A percentile compares a stretch with the other conserved stretches of the same genome.
These are phyloP conservation scores for Diaporthe ampelina DNA, from an alignment of 2,329 filamentous ascomycete genomes.

Conservation along the genomic window DNA sequence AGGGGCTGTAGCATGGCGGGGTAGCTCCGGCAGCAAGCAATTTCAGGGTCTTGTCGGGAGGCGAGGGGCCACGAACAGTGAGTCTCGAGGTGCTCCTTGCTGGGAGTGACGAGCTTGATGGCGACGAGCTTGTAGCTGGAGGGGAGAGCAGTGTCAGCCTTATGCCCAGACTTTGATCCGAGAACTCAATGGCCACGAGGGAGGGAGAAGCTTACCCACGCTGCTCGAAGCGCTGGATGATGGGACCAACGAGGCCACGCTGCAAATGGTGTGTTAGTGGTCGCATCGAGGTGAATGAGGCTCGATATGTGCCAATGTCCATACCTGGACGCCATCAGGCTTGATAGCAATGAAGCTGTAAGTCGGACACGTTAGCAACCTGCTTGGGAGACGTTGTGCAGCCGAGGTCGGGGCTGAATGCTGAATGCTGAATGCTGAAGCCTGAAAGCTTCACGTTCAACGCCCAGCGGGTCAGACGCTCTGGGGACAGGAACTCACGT, in stretches of 20 bases:
- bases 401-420: conserved; percentile 43
- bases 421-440: no score
- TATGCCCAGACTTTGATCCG: background rate
- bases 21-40: conserved; percentile 34
- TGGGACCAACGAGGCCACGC: conserved; percentile 98
- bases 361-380: conserved; percentile 39
- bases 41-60: conserved; percentile 9
- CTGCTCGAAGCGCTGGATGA: conserved; percentile 98
- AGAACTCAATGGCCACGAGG: background rate
- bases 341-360: conserved; percentile 99
- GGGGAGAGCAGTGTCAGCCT: conserved; percentile 31
- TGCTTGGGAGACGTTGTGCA: conserved; percentile 29
- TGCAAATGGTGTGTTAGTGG: conserved; percentile 57
- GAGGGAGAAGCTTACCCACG: conserved; percentile 75
- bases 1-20: conserved; percentile 36
- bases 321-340: conserved; percentile 99
- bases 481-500: conserved; percentile 74
- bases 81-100: conserved; percentile 96
- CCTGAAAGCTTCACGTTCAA: background rate
- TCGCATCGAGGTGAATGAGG: conserved; percentile 12
- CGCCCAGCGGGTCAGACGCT: background rate
- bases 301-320: conserved; percentile 43
- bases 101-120: conserved; percentile 93
- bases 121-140: conserved; percentile 95
- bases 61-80: conserved; percentile 75